Evolutionary conservation across 805 yeast species (phyloP).

Genomic region (Ogataea nitratoaversa): DNA sequence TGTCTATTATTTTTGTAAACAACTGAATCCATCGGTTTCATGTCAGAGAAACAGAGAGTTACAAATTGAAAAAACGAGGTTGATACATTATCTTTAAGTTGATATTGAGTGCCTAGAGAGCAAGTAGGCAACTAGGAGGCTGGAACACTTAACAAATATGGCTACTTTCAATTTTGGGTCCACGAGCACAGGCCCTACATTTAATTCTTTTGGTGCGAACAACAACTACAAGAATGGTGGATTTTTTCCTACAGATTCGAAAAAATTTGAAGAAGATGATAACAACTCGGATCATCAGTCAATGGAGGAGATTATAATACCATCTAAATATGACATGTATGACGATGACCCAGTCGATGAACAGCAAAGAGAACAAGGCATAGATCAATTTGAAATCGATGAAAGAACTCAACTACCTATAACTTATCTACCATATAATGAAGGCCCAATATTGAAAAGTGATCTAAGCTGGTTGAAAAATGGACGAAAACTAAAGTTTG

Average conservation of each 20-base stretch:
- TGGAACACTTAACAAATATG: too few species aligned
- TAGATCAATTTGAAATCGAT: conserved; percentile 23
- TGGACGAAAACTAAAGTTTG: conserved; percentile 39
- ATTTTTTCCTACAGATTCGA: not conserved
- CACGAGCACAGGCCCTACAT: not conserved
- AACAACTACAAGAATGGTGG: not conserved
- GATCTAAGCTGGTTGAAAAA: conserved; percentile 31
- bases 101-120: too few species aligned
- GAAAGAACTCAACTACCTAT: conserved; percentile 24
- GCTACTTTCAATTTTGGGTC: not conserved
- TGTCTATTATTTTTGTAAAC: too few species aligned
- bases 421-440: conserved; percentile 31
- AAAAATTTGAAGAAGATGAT: not conserved
- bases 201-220: not conserved
- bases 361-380: too few species aligned
- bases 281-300: conserved; percentile 11
- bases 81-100: too few species aligned
- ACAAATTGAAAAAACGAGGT: too few species aligned
- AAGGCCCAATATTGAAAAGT: conserved; percentile 27
- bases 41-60: too few species aligned
- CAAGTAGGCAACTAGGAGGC: too few species aligned
- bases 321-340: conserved; percentile 21
- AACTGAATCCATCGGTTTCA: too few species aligned
- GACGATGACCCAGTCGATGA: too few species aligned
- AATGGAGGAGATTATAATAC: conserved; percentile 10